phyloP scores from a whole-genome alignment of 1,284 basidiomycete genomes.

The Cutaneotrichosporon dermatis region DNA sequence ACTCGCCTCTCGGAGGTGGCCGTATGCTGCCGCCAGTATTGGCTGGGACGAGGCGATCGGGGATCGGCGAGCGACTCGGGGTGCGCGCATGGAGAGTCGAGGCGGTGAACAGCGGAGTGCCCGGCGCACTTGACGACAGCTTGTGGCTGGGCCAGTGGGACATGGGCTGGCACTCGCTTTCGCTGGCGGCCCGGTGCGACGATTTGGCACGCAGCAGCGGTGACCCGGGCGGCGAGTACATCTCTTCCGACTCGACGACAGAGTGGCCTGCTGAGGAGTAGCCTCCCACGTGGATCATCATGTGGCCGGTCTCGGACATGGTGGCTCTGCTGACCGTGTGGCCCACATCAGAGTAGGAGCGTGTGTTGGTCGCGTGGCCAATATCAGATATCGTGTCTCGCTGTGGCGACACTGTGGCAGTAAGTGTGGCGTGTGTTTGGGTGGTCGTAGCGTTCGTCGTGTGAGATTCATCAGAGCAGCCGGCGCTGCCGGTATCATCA shows the following conservation, averaged over 20 bases:
- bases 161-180: not conserved
- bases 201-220: not conserved
- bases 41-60: not conserved
- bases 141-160: not conserved
- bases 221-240: not conserved
- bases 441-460: not conserved
- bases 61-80: not conserved
- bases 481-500: not conserved
- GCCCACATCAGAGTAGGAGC: not conserved
- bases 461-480: not conserved
- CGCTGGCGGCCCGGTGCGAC: not conserved
- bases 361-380: not conserved
- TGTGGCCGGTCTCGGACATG: not conserved
- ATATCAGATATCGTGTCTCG: not conserved
- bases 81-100: not conserved
- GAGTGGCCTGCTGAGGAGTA: not conserved
- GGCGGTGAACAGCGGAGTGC: not conserved
- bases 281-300: not conserved
- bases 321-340: not conserved
- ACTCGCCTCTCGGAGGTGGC: slow-evolving; percentile 1
- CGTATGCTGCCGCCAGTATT: too few relatives aligned
- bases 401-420: not conserved
- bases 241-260: too few relatives aligned
- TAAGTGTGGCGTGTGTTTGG: not conserved
- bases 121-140: slow-evolving; percentile 4